A percentile compares a stretch with the other conserved stretches of the same genome.
phyloP scores from a whole-genome alignment of 768 basidiomycete species.

The Sutorius australiensis region DNA sequence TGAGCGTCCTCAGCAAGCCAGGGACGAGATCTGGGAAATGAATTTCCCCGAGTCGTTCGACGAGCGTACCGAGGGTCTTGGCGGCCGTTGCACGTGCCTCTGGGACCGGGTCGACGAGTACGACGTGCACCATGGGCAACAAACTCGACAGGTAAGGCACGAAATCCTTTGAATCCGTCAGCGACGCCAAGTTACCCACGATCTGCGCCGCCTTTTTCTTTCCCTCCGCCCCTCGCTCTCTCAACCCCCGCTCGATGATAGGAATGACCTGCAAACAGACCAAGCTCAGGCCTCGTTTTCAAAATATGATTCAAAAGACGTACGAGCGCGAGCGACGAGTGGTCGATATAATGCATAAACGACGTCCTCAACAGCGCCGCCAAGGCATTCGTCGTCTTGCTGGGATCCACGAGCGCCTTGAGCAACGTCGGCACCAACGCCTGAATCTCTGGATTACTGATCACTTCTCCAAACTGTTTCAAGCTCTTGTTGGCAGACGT shows the following conservation, averaged over 20 bases:
- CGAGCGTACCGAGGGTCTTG: constrained; percentile 93
- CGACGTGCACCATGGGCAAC: constrained; percentile 85
- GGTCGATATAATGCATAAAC: constrained; percentile 97
- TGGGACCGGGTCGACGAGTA: constrained; percentile 95
- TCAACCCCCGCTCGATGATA: constrained; percentile 88
- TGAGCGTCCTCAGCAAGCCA: constrained; percentile 80
- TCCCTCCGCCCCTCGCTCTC: constrained; percentile 88
- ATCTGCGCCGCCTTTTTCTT: constrained; percentile 97
- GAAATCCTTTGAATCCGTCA: constrained; percentile 89
- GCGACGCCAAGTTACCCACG: constrained; percentile 91
- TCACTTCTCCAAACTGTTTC: constrained; percentile 98
- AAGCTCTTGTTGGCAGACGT: constrained; percentile 89
- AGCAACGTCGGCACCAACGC: constrained; percentile 83
- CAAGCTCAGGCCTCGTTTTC: neutral
- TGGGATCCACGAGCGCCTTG: constrained; percentile 93
- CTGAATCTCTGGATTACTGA: constrained; percentile 96
- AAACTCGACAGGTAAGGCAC: constrained; percentile 89
- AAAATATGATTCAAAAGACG: constrained; percentile 2
- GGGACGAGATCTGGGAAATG: constrained; percentile 96
- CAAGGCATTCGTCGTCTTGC: constrained; percentile 82
- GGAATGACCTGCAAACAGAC: constrained; percentile 70
- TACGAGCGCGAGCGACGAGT: constrained; percentile 90
- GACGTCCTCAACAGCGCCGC: constrained; percentile 87
- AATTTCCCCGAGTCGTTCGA: constrained; percentile 90
- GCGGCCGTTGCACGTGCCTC: constrained; percentile 97